phyloP scores from a whole-genome alignment of 2,329 filamentous ascomycete species.

The Akanthomyces dipterigenus region DNA sequence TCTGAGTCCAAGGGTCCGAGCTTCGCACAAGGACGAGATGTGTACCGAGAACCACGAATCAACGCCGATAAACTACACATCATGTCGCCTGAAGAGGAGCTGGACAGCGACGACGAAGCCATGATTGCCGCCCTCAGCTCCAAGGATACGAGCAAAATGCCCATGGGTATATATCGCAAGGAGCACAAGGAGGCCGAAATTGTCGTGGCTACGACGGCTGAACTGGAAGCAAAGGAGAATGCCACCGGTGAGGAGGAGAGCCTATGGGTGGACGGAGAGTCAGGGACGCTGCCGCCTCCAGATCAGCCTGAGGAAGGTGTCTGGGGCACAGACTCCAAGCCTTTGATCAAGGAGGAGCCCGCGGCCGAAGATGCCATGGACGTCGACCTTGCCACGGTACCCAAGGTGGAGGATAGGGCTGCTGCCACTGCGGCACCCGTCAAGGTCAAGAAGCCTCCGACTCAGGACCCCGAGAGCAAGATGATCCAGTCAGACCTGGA shows the following conservation, averaged over 20 bases:
- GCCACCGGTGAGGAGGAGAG: conserved; percentile 38
- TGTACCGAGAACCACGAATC: conserved; percentile 40
- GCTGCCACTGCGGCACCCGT: conserved; percentile 4
- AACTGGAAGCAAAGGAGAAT: conserved; percentile 48
- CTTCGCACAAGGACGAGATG: conserved; percentile 29
- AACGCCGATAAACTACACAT: conserved; percentile 50
- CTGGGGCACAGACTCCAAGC: conserved; percentile 36
- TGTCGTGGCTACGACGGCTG: conserved; percentile 49
- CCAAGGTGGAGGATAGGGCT: background rate
- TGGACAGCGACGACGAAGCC: conserved; percentile 38
- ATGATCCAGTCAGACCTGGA: conserved; percentile 34
- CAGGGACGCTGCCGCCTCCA: conserved; percentile 19
- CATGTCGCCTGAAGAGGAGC: conserved; percentile 36
- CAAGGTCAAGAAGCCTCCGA: conserved; percentile 19
- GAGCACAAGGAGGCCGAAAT: conserved; percentile 49
- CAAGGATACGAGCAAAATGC: conserved; percentile 32
- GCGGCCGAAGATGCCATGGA: conserved; percentile 29
- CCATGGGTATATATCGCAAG: conserved; percentile 49
- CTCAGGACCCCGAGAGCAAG: conserved; percentile 32
- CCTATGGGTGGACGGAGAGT: conserved; percentile 37
- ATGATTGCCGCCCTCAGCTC: conserved; percentile 30
- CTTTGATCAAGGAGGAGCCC: conserved; percentile 39
- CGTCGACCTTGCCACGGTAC: conserved; percentile 8
- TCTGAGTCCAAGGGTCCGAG: conserved; percentile 29
- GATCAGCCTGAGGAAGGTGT: conserved; percentile 31